Conservation (phyloP, 2,329 filamentous ascomycete genomes). For the Penicillium oxalicum region DNA sequence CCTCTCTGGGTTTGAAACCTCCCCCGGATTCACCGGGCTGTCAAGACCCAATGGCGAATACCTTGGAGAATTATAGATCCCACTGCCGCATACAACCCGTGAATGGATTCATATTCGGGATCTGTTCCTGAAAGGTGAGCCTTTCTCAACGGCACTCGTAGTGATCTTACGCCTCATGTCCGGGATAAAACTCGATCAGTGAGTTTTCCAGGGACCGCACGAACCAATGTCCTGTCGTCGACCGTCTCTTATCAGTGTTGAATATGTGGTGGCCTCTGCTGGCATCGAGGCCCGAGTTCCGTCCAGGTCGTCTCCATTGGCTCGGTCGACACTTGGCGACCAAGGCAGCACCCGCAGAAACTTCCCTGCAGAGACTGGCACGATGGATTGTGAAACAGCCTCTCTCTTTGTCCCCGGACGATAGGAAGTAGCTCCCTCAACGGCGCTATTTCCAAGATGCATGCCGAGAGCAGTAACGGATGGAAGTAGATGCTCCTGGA, state of each 20-base stretch:
- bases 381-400: not conserved
- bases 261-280: not conserved
- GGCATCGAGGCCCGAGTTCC: slow-evolving; percentile 7
- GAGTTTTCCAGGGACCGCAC: too few relatives aligned
- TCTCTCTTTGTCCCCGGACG: not conserved
- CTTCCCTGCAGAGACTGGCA: not conserved
- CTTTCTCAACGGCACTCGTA: too few relatives aligned
- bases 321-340: not conserved
- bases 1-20: not conserved
- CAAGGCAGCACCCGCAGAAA: not conserved
- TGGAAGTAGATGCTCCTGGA: not conserved
- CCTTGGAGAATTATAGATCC: too few relatives aligned
- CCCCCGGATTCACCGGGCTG: not conserved
- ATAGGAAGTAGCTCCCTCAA: not conserved
- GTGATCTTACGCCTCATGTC: too few relatives aligned
- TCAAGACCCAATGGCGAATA: too few relatives aligned
- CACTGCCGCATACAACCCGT: too few relatives aligned
- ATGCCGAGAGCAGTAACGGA: not conserved
- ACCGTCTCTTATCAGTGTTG: too few relatives aligned
- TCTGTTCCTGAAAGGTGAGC: too few relatives aligned
- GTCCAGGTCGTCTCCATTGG: not conserved
- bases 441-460: not conserved
- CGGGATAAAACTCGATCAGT: too few relatives aligned
- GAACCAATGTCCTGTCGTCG: too few relatives aligned
- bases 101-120: too few relatives aligned